Evolutionary conservation across 2,329 filamentous ascomycete genomes (phyloP), one percentile per base, ranked within the genome.

Genomic region (Dactylellina drechsleri): DNA sequence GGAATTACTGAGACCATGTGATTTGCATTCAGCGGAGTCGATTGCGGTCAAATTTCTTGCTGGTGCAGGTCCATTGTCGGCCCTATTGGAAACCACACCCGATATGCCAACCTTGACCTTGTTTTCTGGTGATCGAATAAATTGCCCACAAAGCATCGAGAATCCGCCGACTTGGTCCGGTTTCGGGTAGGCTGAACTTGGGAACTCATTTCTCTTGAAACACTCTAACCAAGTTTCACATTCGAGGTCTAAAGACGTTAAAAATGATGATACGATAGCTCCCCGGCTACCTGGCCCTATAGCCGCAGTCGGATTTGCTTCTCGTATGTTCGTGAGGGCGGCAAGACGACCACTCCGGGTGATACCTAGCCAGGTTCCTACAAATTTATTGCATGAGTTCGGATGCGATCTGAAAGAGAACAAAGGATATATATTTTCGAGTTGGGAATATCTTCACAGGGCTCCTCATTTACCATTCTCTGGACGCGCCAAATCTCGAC

Each of bases 311-410:
- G 83, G 79, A 65, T 84, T 81, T 23, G 82, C 83, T 81, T 90
- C 88, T 70, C 87, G 85, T 79, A 88, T 90, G 81, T 90, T 90
- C 62, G 88, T 90, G 73, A 90, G 83, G 4, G 89, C 86, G 8
- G 88, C 88, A 65, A 90, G 84, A 67, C 86, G 84, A 15, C 88
- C 88, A 2, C 83, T 81, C 77, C 85, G 84, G 49, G 85, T 89
- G 74, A 90, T 83, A 71, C 88, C 88, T 43, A 90, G 82, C 88
- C 88, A 90, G 6, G 88, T 90, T 28, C 88, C 88, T 77, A 86
- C 85, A 78, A 52, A 47, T 18, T 54, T 18, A 47, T 47, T 18
- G 43, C 10, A 36, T 47, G 7, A 47, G 43, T 47, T 47, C 43
- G 8, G 16, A 43, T 64, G 20, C 52, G n/a, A 45, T 10, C 10